These are phyloP conservation scores for Pyricularia grisea DNA, from an alignment of 2,329 filamentous ascomycete genomes.

Conservation along the genomic window DNA sequence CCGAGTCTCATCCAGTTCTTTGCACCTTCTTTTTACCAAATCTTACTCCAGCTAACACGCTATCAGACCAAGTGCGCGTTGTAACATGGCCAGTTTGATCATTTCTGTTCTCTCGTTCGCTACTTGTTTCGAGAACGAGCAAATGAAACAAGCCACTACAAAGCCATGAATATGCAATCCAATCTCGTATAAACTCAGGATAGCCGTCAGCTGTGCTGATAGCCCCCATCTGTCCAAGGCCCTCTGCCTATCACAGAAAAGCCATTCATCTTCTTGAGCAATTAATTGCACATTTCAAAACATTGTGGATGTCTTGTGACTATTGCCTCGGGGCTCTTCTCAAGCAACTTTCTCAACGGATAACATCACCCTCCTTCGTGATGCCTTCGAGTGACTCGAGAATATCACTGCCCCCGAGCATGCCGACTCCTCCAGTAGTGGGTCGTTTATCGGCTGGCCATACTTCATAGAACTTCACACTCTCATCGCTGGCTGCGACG, in stretches of 20 bases:
- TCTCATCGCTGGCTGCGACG: slow-evolving; percentile 84
- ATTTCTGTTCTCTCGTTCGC: background rate
- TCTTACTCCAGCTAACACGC: background rate
- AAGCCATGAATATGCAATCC: background rate
- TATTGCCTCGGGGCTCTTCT: background rate
- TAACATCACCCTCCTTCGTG: slow-evolving; percentile 62
- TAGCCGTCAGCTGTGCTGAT: background rate
- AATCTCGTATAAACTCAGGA: background rate
- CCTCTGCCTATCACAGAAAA: background rate
- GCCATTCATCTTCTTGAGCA: background rate
- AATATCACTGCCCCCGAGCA: slow-evolving; percentile 76
- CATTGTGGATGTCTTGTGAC: background rate
- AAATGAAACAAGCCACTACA: background rate
- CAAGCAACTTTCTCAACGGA: slow-evolving; percentile 43
- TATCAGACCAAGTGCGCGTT: background rate
- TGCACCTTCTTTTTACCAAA: background rate
- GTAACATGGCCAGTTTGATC: background rate
- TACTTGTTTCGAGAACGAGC: background rate
- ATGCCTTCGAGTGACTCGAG: slow-evolving; percentile 75
- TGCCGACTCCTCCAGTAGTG: slow-evolving; percentile 41
- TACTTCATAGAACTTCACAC: slow-evolving; percentile 90
- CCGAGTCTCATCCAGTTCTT: background rate
- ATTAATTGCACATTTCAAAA: background rate
- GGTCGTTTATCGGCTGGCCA: slow-evolving; percentile 61
- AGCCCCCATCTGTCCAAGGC: background rate